Base-by-base conservation (phyloP, 805 yeast species). In the Huiozyma naganishii region DNA sequence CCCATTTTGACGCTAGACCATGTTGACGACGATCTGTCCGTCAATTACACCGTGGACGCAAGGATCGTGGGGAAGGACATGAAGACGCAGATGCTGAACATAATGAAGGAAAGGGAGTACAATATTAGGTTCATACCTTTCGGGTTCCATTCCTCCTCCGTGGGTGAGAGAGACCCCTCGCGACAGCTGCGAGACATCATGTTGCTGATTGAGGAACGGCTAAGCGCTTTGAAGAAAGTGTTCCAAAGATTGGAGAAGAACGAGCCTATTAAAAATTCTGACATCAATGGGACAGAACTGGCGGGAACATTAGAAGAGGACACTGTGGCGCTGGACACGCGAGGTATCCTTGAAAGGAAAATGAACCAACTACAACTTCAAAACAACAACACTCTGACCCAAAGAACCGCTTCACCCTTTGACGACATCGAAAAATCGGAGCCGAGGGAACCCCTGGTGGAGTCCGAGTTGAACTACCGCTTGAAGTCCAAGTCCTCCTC, bases 21-120 rank as follows among this genome's bases (percentile, higher is more conserved):
- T 37, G 44, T 45, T 45, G 71, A 59, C 17, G 51, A 46, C 7
- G 42, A 47, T 23, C 52, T 53, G 27, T 72, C 78, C 35, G 59
- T 77, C 11, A 62, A 72, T 29, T 77, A 77, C 52, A 65, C 74
- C 2, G 65, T 79, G 13, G 77, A 73, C 46, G 76, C 77, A n/a
- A 70, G 71, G 44, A 62, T 77, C 38, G 72, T 78, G 28, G 82
- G 79, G 41, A 65, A 67, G 45, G 59, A 49, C 39, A 29, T 62
- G 1, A 58, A 62, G 27, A 45, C 49, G 2, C 43, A 41, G 32
- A 43, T 47, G 34, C 29, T 51, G 9, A 45, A 46, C 28, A 49
- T 60, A 3, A 36, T 60, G 50, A 51, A 49, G 29, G 54, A 52
- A 17, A 42, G 41, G 10, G 52, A 52, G 29, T 51, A 52, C 38